These are phyloP conservation scores for Penicillium waksmanii DNA, from an alignment of 495 filamentous ascomycete species.

Conservation along the genomic window DNA sequence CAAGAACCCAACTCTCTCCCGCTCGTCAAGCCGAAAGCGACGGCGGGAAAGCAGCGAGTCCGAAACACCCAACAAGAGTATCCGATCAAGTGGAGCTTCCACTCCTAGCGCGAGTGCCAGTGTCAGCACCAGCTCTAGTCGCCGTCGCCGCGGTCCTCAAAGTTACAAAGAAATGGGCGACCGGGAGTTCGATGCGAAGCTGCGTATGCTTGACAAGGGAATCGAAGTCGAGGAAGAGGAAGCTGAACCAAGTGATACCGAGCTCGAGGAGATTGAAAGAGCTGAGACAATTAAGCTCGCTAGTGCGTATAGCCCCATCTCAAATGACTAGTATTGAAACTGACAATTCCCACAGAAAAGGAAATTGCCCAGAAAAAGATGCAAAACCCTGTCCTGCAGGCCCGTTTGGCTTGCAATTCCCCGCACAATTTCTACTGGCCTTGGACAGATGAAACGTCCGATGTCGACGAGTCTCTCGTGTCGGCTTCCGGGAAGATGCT, in stretches of 20 bases:
- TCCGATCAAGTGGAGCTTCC: constrained; percentile 70
- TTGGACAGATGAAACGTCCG: constrained; percentile 59
- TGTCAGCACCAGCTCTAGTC: constrained; percentile 42
- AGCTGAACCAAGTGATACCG: constrained; percentile 51
- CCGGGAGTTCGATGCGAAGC: constrained; percentile 69
- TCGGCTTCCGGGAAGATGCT: constrained; percentile 94
- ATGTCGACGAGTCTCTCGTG: constrained; percentile 76
- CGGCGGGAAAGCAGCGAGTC: constrained; percentile 47
- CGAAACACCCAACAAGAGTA: constrained; percentile 64
- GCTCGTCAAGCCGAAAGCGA: constrained; percentile 56
- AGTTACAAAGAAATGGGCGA: constrained; percentile 80
- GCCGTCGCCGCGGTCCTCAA: constrained; percentile 50
- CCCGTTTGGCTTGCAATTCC: constrained; percentile 87
- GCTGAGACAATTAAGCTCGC: constrained; percentile 77
- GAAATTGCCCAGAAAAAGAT: constrained; percentile 92
- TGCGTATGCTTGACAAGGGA: constrained; percentile 61
- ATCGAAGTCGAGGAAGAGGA: constrained; percentile 61
- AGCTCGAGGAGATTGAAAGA: constrained; percentile 67
- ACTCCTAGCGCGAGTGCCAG: constrained; percentile 52
- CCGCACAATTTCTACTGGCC: constrained; percentile 98
- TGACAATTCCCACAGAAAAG: constrained; percentile 54
- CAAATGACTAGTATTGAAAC: constrained; percentile 3
- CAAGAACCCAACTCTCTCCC: constrained; percentile 35
- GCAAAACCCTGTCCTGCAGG: constrained; percentile 91
- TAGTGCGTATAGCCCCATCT: constrained; percentile 53